Percentiles rank a stretch among this genome's conserved stretches.
Conservation (phyloP, 257 asterid species). For the Jasminum sambac region DNA sequence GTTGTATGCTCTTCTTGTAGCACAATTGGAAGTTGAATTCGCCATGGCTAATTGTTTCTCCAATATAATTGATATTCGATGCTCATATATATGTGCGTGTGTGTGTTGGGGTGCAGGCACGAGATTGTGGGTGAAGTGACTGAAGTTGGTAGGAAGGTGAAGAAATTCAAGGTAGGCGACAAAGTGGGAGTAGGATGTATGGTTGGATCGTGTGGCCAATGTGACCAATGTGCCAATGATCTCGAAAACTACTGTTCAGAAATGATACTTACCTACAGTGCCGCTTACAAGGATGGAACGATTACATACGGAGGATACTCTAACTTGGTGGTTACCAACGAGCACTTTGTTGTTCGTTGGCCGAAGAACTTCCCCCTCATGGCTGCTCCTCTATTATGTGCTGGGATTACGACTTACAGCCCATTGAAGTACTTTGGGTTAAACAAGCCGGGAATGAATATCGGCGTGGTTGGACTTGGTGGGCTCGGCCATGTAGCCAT, state of each 20-base stretch:
- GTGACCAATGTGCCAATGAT: slow-evolving; percentile 31
- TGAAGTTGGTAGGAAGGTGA: slow-evolving; percentile 45
- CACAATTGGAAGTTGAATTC: no score
- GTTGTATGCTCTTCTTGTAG: no score
- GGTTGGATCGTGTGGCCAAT: slow-evolving; percentile 42
- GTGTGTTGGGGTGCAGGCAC: slow-evolving; percentile 36
- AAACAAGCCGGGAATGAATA: slow-evolving; percentile 38
- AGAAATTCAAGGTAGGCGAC: slow-evolving; percentile 43
- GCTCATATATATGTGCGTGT: no score
- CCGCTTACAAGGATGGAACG: slow-evolving; percentile 35
- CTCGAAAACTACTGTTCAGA: slow-evolving; percentile 42
- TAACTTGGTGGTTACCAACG: slow-evolving; percentile 35
- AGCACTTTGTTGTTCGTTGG: slow-evolving; percentile 35
- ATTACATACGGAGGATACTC: slow-evolving; percentile 52
- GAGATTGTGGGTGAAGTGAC: no score
- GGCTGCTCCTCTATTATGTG: slow-evolving; percentile 49
- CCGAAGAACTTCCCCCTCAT: slow-evolving; percentile 38
- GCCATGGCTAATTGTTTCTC: no score
- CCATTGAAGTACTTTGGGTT: slow-evolving; percentile 43
- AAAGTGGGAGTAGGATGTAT: slow-evolving; percentile 52
- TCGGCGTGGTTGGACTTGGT: slow-evolving; percentile 53
- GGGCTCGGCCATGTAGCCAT: slow-evolving; percentile 52
- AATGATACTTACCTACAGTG: slow-evolving; percentile 19
- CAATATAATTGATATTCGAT: no score
- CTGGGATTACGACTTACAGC: slow-evolving; percentile 47